Evolutionary conservation across 78 protist species (phyloP).

Genomic region (Speleostelium caveatum): DNA sequence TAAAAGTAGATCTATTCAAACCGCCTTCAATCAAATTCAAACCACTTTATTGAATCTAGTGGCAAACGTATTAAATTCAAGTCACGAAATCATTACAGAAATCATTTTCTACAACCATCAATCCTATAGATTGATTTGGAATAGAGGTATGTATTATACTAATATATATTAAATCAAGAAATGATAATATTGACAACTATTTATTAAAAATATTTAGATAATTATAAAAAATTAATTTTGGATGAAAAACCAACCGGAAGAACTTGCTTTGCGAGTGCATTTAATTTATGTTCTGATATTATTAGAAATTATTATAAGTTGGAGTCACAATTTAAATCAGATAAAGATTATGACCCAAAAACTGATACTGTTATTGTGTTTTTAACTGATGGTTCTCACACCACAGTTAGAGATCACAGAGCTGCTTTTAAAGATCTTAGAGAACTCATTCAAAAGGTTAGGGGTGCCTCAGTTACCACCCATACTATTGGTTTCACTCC

Average conservation of each 20-base stretch:
- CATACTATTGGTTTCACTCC: slow-evolving; percentile 80
- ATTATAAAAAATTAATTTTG: slow-evolving; percentile 37
- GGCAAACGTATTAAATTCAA: background rate
- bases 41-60: slow-evolving; percentile 22
- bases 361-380: slow-evolving; percentile 51
- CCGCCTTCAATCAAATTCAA: slow-evolving; percentile 62
- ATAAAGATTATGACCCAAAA: slow-evolving; percentile 20
- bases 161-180: background rate
- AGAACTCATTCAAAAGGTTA: background rate
- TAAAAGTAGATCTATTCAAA: slow-evolving; percentile 44
- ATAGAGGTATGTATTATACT: background rate
- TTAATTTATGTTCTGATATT: slow-evolving; percentile 15
- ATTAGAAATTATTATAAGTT: slow-evolving; percentile 22
- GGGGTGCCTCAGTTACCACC: background rate
- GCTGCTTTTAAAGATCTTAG: slow-evolving; percentile 8
- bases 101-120: slow-evolving; percentile 40
- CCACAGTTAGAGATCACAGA: slow-evolving; percentile 58
- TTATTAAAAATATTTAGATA: background rate
- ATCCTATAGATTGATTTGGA: slow-evolving; percentile 31
- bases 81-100: slow-evolving; percentile 28
- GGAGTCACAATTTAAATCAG: slow-evolving; percentile 4
- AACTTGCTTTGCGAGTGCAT: slow-evolving; percentile 67
- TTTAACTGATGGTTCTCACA: slow-evolving; percentile 64
- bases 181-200: background rate
- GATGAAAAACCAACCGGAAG: slow-evolving; percentile 46